Evolutionary conservation across 139 green algal species (phyloP).

Genomic region (Coelastrella sp.): DNA sequence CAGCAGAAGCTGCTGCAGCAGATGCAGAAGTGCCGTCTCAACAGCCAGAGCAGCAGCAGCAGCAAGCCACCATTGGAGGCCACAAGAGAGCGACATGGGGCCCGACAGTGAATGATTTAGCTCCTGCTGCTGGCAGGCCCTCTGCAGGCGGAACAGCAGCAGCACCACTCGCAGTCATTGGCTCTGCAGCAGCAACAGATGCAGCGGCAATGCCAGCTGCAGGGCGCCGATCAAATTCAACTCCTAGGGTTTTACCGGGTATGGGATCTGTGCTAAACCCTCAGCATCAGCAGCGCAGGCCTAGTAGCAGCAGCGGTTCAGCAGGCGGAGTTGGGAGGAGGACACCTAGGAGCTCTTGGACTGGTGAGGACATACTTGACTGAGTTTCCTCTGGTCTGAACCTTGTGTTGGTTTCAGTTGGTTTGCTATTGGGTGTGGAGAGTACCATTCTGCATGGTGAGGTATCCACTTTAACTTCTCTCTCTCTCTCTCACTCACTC

Average conservation of each 20-base stretch:
- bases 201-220: conserved; percentile 11
- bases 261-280: background rate
- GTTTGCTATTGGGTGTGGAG: too few relatives aligned
- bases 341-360: background rate
- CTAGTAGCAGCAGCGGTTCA: background rate
- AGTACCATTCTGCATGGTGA: too few relatives aligned
- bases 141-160: conserved; percentile 2
- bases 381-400: background rate
- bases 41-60: background rate
- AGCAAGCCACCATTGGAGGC: background rate
- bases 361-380: background rate
- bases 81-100: background rate
- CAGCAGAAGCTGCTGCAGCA: background rate
- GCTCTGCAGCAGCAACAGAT: conserved; percentile 3
- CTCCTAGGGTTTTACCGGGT: conserved; percentile 7
- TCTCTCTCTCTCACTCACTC: too few relatives aligned
- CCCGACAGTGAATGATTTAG: background rate
- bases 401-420: too few relatives aligned
- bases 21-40: background rate
- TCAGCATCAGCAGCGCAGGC: background rate
- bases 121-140: background rate
- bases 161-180: conserved; percentile 26
- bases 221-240: conserved; percentile 9
- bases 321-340: background rate
- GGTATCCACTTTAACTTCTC: too few relatives aligned